These are phyloP conservation scores for Geum urbanum DNA, from an alignment of 306 rosid species.

Conservation along the genomic window DNA sequence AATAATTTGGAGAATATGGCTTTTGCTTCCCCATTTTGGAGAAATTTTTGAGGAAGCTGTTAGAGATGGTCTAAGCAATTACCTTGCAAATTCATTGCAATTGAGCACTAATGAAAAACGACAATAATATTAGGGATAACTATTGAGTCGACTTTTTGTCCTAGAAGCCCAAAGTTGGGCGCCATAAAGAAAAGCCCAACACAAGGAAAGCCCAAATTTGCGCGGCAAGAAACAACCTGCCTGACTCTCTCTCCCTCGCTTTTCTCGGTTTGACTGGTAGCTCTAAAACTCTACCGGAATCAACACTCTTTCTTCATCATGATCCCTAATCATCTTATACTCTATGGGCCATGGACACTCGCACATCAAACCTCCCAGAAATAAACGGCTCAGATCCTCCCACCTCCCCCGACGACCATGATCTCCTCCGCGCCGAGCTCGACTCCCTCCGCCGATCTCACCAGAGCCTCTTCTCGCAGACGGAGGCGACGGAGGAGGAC, in stretches of 20 bases:
- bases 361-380: slow-evolving; percentile 12
- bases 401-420: slow-evolving; percentile 18
- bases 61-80: not conserved
- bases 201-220: not conserved
- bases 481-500: slow-evolving; percentile 20
- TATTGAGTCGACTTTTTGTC: not conserved
- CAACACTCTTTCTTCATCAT: slow-evolving; percentile 26
- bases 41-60: no score
- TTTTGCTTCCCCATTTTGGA: no score
- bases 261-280: slow-evolving; percentile 54
- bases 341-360: slow-evolving; percentile 41
- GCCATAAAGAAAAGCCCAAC: slow-evolving; percentile 2
- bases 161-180: not conserved
- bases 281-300: slow-evolving; percentile 17
- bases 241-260: not conserved
- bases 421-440: slow-evolving; percentile 23
- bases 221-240: slow-evolving; percentile 4
- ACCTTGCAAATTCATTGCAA: not conserved
- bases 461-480: slow-evolving; percentile 22
- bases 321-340: slow-evolving; percentile 13
- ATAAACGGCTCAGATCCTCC: not conserved
- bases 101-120: not conserved
- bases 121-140: no score
- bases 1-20: no score
- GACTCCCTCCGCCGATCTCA: slow-evolving; percentile 29